Conservation (phyloP, 371 early-diverging fungal genomes). For the Mortierella sp. region DNA sequence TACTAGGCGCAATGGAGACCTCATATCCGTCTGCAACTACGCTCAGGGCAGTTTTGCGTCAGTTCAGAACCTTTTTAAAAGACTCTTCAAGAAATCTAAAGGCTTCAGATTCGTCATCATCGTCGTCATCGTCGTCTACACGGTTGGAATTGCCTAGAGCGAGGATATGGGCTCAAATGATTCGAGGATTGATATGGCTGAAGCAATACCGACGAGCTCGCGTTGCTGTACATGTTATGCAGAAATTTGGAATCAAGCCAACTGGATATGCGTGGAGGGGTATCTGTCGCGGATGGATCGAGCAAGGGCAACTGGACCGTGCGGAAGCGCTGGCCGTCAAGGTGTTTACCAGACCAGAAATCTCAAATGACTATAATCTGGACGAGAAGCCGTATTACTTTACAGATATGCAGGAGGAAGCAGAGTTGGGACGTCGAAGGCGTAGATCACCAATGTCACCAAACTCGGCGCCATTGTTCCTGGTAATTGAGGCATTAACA, state of each 20-base stretch:
- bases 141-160: slow-evolving; percentile 34
- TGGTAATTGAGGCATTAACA: slow-evolving; percentile 44
- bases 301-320: slow-evolving; percentile 43
- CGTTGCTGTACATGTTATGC: slow-evolving; percentile 43
- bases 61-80: slow-evolving; percentile 49
- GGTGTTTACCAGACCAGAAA: slow-evolving; percentile 36
- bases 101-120: too few relatives aligned
- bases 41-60: slow-evolving; percentile 41
- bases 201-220: slow-evolving; percentile 52
- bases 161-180: slow-evolving; percentile 45
- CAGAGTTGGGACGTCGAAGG: slow-evolving; percentile 5
- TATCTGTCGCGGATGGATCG: slow-evolving; percentile 54
- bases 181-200: slow-evolving; percentile 45
- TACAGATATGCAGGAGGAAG: slow-evolving; percentile 20
- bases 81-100: slow-evolving; percentile 22
- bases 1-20: slow-evolving; percentile 40
- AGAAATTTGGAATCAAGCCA: slow-evolving; percentile 41
- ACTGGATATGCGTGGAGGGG: slow-evolving; percentile 52
- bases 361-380: slow-evolving; percentile 36
- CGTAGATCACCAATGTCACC: slow-evolving; percentile 50
- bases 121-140: not conserved
- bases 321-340: slow-evolving; percentile 45
- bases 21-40: slow-evolving; percentile 49
- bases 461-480: slow-evolving; percentile 36
- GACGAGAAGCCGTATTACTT: slow-evolving; percentile 43